Percentiles rank a stretch among this genome's conserved stretches.
Conservation (phyloP, 1,284 basidiomycete genomes). For the Pholiota adiposa region DNA sequence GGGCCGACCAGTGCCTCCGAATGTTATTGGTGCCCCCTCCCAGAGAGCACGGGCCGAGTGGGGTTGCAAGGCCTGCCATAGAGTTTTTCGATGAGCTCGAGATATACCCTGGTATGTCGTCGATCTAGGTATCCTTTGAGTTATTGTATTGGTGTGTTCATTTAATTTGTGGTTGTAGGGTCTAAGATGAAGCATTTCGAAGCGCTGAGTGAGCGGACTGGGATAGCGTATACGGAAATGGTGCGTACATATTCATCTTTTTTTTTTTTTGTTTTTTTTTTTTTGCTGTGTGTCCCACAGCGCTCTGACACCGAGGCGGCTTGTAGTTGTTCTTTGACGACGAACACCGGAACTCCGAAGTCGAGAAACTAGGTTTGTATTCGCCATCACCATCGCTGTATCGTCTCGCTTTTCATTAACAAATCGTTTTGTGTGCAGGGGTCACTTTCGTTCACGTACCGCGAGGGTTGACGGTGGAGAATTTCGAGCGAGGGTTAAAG, state of each 20-base stretch:
- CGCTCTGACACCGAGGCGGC: neutral
- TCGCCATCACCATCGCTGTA: neutral
- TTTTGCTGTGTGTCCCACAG: no score
- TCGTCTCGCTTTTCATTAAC: no score
- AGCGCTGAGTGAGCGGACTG: conserved; percentile 75
- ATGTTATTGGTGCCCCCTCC: conserved; percentile 68
- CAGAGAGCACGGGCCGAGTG: conserved; percentile 36
- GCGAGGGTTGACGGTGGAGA: conserved; percentile 53
- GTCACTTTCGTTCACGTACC: conserved; percentile 71
- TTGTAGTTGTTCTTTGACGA: conserved; percentile 84
- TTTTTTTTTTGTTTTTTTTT: no score
- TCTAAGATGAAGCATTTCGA: conserved; percentile 86
- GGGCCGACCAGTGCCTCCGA: conserved; percentile 75
- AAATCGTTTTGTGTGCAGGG: conserved; percentile 54
- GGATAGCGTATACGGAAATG: conserved; percentile 86
- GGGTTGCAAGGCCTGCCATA: conserved; percentile 53
- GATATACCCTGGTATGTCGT: conserved; percentile 76
- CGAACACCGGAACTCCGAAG: conserved; percentile 77
- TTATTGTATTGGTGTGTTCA: neutral
- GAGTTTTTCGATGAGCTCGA: conserved; percentile 81
- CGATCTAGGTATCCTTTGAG: neutral
- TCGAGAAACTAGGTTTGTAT: conserved; percentile 65
- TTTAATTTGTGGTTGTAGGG: conserved; percentile 42
- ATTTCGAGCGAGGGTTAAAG: conserved; percentile 64
- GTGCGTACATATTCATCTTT: no score